Percentiles rank a stretch among this genome's conserved stretches.
Conservation (phyloP, 2,329 filamentous ascomycete genomes). For the Aphanoascus verrucosus region DNA sequence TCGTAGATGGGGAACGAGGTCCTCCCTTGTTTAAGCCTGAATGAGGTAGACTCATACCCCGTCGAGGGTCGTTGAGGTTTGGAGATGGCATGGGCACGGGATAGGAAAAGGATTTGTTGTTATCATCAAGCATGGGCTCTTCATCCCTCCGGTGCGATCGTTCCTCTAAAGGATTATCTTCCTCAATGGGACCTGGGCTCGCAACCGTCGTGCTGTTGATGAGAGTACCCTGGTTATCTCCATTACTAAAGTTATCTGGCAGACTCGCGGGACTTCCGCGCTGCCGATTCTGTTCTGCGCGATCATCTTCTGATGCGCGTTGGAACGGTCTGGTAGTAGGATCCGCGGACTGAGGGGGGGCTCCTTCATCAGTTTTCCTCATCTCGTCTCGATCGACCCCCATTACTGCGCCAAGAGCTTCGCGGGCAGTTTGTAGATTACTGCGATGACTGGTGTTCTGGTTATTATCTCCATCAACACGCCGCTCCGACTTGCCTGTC, state of each 20-base stretch:
- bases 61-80: slow-evolving; percentile 41
- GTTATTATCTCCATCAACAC: slow-evolving; percentile 25
- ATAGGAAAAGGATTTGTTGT: slow-evolving; percentile 53
- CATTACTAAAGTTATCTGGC: slow-evolving; percentile 38
- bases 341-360: slow-evolving; percentile 4
- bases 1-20: slow-evolving; percentile 61
- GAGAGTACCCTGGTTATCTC: slow-evolving; percentile 42
- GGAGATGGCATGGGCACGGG: slow-evolving; percentile 45
- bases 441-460: slow-evolving; percentile 19
- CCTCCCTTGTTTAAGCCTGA: slow-evolving; percentile 46
- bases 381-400: slow-evolving; percentile 27
- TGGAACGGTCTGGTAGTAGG: slow-evolving; percentile 32
- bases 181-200: slow-evolving; percentile 39
- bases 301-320: slow-evolving; percentile 34
- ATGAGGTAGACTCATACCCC: slow-evolving; percentile 50
- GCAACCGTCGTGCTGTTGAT: slow-evolving; percentile 41
- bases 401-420: slow-evolving; percentile 30
- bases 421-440: slow-evolving; percentile 33
- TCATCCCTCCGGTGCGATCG: slow-evolving; percentile 30
- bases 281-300: slow-evolving; percentile 1
- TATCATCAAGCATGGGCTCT: slow-evolving; percentile 29
- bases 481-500: slow-evolving; percentile 41
- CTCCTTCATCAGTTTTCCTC: slow-evolving; percentile 16
- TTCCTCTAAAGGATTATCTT: slow-evolving; percentile 34
- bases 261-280: slow-evolving; percentile 19